These are phyloP conservation scores for Clathrospora elynae DNA, from an alignment of 2,329 filamentous ascomycete species.

Conservation along the genomic window DNA sequence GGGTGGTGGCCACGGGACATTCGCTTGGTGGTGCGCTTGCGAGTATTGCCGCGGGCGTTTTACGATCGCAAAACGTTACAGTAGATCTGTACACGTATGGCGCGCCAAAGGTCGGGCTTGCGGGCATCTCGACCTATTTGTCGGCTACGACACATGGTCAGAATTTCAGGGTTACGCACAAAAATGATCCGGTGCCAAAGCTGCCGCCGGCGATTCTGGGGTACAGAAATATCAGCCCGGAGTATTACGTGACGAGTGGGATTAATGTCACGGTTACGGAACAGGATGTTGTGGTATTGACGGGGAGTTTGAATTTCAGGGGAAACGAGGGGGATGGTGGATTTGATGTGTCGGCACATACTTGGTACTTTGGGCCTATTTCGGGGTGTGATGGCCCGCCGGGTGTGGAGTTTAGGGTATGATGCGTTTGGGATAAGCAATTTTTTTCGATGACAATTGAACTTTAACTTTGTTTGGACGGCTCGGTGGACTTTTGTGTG, in stretches of 20 bases:
- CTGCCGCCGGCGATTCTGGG: conserved; percentile 66
- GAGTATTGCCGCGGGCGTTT: conserved; percentile 62
- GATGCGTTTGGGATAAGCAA: too few species aligned
- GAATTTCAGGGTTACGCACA: conserved; percentile 70
- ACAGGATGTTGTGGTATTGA: conserved; percentile 28
- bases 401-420: conserved; percentile 33
- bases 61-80: conserved; percentile 56
- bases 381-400: conserved; percentile 36
- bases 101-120: conserved; percentile 68
- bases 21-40: conserved; percentile 70
- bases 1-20: conserved; percentile 67
- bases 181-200: conserved; percentile 69
- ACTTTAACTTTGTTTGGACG: too few species aligned
- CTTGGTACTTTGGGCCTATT: conserved; percentile 46
- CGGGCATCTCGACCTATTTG: conserved; percentile 60
- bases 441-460: too few species aligned
- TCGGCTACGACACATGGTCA: conserved; percentile 56
- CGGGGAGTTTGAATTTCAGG: conserved; percentile 25
- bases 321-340: conserved; percentile 42
- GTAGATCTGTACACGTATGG: conserved; percentile 70
- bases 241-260: conserved; percentile 60
- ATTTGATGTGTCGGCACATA: conserved; percentile 38
- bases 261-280: conserved; percentile 28
- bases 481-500: too few species aligned
- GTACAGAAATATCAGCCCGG: conserved; percentile 70